A percentile compares a stretch with the other conserved stretches of the same genome.
Conservation (phyloP, 371 early-diverging fungal species). For the Mycotypha africana region DNA sequence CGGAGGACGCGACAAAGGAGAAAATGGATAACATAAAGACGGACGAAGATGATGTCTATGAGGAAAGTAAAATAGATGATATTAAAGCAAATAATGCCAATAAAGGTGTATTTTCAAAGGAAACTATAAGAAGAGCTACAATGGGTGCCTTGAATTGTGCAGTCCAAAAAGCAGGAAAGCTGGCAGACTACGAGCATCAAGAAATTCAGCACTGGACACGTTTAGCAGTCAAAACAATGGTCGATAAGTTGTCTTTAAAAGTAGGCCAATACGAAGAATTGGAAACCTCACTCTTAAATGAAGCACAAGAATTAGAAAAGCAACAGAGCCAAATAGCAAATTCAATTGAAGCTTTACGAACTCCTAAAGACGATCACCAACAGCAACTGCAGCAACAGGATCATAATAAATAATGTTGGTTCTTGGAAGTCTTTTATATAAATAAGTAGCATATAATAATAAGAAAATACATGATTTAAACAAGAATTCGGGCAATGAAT, state of each 20-base stretch:
- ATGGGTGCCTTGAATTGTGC: conserved; percentile 54
- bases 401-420: no score
- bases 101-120: conserved; percentile 19
- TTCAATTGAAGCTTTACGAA: conserved; percentile 25
- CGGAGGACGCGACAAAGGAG: background rate
- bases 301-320: conserved; percentile 78
- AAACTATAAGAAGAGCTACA: conserved; percentile 45
- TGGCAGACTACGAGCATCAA: conserved; percentile 70
- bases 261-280: conserved; percentile 89
- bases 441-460: no score
- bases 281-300: conserved; percentile 76
- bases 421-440: no score
- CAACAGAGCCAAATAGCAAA: conserved; percentile 50
- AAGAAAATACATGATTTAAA: no score
- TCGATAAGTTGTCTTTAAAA: conserved; percentile 82
- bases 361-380: no score
- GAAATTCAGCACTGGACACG: conserved; percentile 79
- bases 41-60: background rate
- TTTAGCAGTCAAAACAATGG: conserved; percentile 75
- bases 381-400: no score
- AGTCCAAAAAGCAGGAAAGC: conserved; percentile 53
- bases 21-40: background rate
- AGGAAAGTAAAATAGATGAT: background rate
- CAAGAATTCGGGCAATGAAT: no score
- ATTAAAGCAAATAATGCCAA: background rate